Conservation (phyloP, 2,329 filamentous ascomycete genomes). For the Thielaviopsis euricoi region DNA sequence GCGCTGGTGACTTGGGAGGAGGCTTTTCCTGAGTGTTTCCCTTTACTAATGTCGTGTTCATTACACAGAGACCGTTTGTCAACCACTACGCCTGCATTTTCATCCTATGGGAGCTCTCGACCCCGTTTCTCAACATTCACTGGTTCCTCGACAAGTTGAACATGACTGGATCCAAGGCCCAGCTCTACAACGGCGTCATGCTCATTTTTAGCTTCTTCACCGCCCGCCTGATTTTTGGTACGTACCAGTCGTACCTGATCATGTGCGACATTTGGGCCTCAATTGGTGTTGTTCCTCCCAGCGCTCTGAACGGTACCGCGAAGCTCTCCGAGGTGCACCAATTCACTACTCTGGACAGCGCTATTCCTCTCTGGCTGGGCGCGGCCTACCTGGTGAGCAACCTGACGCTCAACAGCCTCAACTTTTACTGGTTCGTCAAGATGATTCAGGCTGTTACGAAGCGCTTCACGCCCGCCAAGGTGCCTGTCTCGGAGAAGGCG, state of each 20-base stretch:
- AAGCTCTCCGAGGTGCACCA: conserved; percentile 20
- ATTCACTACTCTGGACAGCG: conserved; percentile 31
- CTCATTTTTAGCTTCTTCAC: conserved; percentile 61
- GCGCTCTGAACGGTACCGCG: conserved; percentile 18
- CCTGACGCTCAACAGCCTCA: conserved; percentile 55
- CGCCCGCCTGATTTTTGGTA: conserved; percentile 63
- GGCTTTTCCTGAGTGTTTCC: conserved; percentile 5
- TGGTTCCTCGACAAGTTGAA: conserved; percentile 84
- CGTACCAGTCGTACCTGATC: conserved; percentile 51
- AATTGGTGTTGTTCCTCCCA: conserved; percentile 7
- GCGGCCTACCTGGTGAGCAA: conserved; percentile 53
- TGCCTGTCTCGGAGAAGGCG: not conserved
- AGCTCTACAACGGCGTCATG: conserved; percentile 61
- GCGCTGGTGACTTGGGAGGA: not conserved
- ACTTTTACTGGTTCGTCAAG: conserved; percentile 75
- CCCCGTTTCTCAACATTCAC: conserved; percentile 73
- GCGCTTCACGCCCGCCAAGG: conserved; percentile 38
- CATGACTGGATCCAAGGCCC: conserved; percentile 56
- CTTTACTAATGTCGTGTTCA: conserved; percentile 1
- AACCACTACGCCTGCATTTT: conserved; percentile 71
- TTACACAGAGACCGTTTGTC: conserved; percentile 55
- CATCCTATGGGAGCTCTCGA: conserved; percentile 76
- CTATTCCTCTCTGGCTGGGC: conserved; percentile 54
- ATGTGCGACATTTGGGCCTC: conserved; percentile 50
- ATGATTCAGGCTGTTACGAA: conserved; percentile 70